These are phyloP conservation scores for Hanseniaspora mollemarum DNA, from an alignment of 805 yeast genomes.

Conservation along the genomic window DNA sequence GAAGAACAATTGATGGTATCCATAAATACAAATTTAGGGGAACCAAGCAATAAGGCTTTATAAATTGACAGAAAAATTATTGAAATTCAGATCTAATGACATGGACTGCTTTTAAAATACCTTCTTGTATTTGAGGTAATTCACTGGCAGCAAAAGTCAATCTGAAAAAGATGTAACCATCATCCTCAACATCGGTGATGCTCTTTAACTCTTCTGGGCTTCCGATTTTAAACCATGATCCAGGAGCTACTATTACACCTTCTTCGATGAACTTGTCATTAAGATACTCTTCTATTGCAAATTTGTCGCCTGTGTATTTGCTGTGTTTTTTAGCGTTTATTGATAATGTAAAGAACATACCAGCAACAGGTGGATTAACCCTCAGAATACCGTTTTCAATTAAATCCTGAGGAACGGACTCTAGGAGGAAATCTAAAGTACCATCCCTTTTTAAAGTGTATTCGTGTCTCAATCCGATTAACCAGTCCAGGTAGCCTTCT, in stretches of 20 bases:
- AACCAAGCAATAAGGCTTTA: no score
- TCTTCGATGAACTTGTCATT: slow-evolving; percentile 48
- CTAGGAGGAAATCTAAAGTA: slow-evolving; percentile 62
- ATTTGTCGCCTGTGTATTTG: slow-evolving; percentile 51
- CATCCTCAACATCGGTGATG: not conserved
- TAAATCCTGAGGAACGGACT: slow-evolving; percentile 41
- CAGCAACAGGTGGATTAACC: slow-evolving; percentile 60
- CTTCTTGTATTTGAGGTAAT: slow-evolving; percentile 46
- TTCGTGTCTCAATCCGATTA: slow-evolving; percentile 67
- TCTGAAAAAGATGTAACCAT: slow-evolving; percentile 54
- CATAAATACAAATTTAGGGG: no score
- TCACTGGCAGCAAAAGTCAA: slow-evolving; percentile 84
- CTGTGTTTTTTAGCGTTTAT: slow-evolving; percentile 77
- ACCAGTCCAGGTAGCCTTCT: slow-evolving; percentile 78
- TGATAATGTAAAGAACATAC: slow-evolving; percentile 70
- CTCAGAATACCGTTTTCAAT: slow-evolving; percentile 16
- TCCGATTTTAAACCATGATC: slow-evolving; percentile 56
- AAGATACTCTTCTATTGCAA: slow-evolving; percentile 51
- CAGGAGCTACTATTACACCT: slow-evolving; percentile 69
- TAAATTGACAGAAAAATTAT: no score
- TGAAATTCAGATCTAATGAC: slow-evolving; percentile 47
- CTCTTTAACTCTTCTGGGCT: slow-evolving; percentile 7
- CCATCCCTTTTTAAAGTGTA: slow-evolving; percentile 82
- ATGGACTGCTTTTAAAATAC: slow-evolving; percentile 55
- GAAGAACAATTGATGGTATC: no score